Evolutionary conservation across 2,329 filamentous ascomycete species (phyloP), one percentile per base, ranked within the genome.

Genomic region (Coniella vitis): DNA sequence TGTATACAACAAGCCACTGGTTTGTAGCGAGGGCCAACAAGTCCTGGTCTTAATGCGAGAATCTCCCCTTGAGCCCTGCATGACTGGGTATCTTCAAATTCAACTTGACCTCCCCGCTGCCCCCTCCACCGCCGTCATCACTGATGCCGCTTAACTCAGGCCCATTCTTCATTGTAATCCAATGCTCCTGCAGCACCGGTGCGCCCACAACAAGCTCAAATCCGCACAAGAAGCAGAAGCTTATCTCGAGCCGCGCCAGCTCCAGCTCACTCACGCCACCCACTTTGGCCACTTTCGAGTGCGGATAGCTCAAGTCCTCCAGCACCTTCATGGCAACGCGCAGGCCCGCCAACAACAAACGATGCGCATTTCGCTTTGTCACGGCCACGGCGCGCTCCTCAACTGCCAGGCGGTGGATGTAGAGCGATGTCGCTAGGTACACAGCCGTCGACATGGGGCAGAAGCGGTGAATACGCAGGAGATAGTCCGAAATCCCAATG

Each of bases 391-490:
- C 79, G 56, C 80, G 80, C 62, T 94, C 87, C 38, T 84, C 75
- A 12, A 91, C 81, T 0, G 85, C 86, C 37, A 97, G 74, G 20
- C 85, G 82, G 62, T 91, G 84, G 56, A 96, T 91, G 69, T 95
- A 97, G 8, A 86, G 74, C 40, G 87, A 90, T 4, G 90, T 85
- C 1, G 91, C 89, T 21, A 98, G 81, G 68, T 95, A 96, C 9
- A 97, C 91, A 20, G 85, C 91, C 0, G 90, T 90, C 54, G 87
- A 94, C 79, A 95, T 90, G 3, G 93, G 90, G 61, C 91, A 97
- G 69, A 86, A 96, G 50, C 81, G 81, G 68, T 97, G 90, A 51
- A 97, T 79, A 14, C 91, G 86, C 59, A 83, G 74, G 20, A 97
- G 78, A 62, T 97, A 98, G 55, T 93, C 86, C 60, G 85, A 80